Evolutionary conservation across 2,329 filamentous ascomycete genomes (phyloP), one percentile per base, ranked within the genome.

Genomic region (Phialemonium atrogriseum): DNA sequence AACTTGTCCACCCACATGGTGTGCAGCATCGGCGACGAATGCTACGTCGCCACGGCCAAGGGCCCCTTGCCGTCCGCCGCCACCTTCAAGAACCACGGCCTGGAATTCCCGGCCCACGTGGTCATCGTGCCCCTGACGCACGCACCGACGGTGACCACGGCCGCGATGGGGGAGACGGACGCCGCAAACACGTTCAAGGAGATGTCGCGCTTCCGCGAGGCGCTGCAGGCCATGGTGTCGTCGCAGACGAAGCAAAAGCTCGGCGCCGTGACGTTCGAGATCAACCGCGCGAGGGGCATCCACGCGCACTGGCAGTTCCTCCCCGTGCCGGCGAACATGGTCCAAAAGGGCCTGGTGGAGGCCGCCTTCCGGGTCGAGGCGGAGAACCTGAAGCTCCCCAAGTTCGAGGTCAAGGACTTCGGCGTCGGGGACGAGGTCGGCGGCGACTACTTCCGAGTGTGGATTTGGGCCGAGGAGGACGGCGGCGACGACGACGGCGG

Each of bases 291-390:
- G 5, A 73, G 73, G 31, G 86, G 91, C 33, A 78, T 96, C 34
- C 91, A 98, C 52, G 70, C 80, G 2, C 89, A 96, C 50, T 95
- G 88, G 91, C 93, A 98, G 57, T 82, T 93, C 44, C 62, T 96
- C 18, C 86, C 91, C 1, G 66, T 93, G 1, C 73, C 82, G 0
- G 64, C 71, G 0, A 68, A 81, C 8, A 62, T 85, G 26, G 71
- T 94, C 30, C 62, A 60, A 13, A 76, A 77, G 27, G 83, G 84
- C 0, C 66, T 94, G 2, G 84, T 94, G 0, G 86, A 94, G 53
- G 85, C 84, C 0, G 89, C 80, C 0, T 95, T 98, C 61, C 80
- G 80, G 32, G 84, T 93, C 2, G 78, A 94, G 50, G 87, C 86
- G 0, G 83, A 94, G 52, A 93, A 94, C 44, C 51, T 66, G 27